phyloP scores from a whole-genome alignment of 1,139 yeast genomes.

The Pichia cactophila region DNA sequence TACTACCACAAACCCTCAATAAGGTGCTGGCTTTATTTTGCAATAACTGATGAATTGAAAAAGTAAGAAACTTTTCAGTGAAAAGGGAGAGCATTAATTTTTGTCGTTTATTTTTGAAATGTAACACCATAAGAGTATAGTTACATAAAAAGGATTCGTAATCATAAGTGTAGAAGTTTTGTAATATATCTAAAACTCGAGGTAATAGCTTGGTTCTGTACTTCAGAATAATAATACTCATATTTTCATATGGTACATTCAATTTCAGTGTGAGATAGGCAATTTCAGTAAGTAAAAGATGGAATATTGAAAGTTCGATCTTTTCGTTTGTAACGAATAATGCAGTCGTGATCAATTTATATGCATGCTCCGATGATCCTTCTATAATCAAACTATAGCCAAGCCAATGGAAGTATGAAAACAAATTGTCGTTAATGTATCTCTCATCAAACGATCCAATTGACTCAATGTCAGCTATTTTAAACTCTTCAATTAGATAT shows the following conservation, averaged over 20 bases:
- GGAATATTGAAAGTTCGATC: constrained; percentile 1
- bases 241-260: not conserved
- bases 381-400: constrained; percentile 1
- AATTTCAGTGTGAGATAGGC: constrained; percentile 3
- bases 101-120: not conserved
- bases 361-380: constrained; percentile 2
- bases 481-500: constrained; percentile 3
- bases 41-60: not conserved
- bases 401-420: constrained; percentile 5
- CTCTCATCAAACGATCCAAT: not conserved
- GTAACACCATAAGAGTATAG: not conserved
- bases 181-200: constrained; percentile 3
- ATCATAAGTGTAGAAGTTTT: constrained; percentile 3
- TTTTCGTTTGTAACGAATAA: not conserved
- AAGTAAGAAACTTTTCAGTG: not conserved
- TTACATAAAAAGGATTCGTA: constrained; percentile 6
- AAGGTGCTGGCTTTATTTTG: not conserved
- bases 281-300: constrained; percentile 2
- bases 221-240: constrained; percentile 1
- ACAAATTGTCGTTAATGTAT: not conserved
- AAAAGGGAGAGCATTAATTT: not conserved
- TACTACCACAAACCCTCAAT: not conserved
- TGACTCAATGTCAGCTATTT: constrained; percentile 6
- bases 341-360: not conserved
- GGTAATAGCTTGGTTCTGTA: constrained; percentile 2